Evolutionary conservation across 2,329 filamentous ascomycete species (phyloP).

Genomic region (Sporothrix variecibatus): DNA sequence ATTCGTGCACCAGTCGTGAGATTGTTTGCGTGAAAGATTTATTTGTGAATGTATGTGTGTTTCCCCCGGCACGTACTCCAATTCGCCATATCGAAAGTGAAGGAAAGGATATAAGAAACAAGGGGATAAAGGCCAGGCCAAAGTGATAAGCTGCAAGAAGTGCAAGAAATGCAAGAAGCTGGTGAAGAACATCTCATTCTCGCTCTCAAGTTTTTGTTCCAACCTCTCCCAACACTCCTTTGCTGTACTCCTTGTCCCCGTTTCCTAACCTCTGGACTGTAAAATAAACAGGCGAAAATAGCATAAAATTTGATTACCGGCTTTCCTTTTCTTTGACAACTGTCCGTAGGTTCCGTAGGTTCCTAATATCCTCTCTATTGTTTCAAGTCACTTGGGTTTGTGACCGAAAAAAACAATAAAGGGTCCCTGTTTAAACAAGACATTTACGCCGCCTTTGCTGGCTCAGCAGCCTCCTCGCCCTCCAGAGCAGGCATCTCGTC

Average conservation of each 20-base stretch:
- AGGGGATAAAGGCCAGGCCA: not conserved
- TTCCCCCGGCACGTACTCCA: not conserved
- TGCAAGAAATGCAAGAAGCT: not conserved
- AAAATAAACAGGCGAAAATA: slow-evolving; percentile 18
- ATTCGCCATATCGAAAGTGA: not conserved
- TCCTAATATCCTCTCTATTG: not conserved
- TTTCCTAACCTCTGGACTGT: not conserved
- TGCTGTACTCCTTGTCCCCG: not conserved
- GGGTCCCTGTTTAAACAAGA: not conserved
- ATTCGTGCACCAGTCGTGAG: not conserved
- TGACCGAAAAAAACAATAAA: not conserved
- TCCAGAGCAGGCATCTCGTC: slow-evolving; percentile 86
- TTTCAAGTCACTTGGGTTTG: too few relatives aligned
- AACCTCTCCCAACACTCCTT: too few relatives aligned
- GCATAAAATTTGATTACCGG: slow-evolving; percentile 13
- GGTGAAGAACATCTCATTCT: not conserved
- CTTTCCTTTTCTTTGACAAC: slow-evolving; percentile 18
- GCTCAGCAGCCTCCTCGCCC: slow-evolving; percentile 47
- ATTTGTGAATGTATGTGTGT: not conserved
- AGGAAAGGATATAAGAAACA: not conserved
- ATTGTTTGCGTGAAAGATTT: not conserved
- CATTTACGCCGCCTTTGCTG: slow-evolving; percentile 24
- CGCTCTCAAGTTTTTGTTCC: not conserved
- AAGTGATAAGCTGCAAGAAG: not conserved
- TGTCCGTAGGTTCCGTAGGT: not conserved